Conservation (phyloP, 176 grass and related monocot species). For the Poa annua region DNA sequence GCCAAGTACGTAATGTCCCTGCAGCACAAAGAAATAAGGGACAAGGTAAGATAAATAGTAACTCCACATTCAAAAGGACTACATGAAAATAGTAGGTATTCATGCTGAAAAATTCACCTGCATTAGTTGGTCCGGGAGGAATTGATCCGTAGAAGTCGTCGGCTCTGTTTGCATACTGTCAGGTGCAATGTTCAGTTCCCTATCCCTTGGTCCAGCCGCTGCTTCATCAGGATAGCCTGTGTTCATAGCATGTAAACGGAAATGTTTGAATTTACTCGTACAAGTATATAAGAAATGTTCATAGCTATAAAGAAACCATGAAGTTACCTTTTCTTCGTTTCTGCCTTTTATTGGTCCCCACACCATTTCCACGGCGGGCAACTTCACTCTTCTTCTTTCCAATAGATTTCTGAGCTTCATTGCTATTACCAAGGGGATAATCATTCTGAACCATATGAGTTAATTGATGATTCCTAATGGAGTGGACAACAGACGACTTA, state of each 20-base stretch:
- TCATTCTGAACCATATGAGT: conserved; percentile 53
- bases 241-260: neutral
- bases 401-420: conserved; percentile 50
- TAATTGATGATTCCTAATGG: conserved; percentile 55
- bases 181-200: conserved; percentile 51
- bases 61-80: neutral
- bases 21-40: conserved; percentile 11
- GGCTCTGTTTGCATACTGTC: conserved; percentile 50
- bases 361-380: conserved; percentile 50
- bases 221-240: conserved; percentile 47
- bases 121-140: conserved; percentile 71
- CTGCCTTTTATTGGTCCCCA: conserved; percentile 60
- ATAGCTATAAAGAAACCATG: conserved; percentile 26
- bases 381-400: conserved; percentile 65
- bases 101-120: conserved; percentile 56
- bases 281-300: neutral
- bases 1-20: conserved; percentile 74
- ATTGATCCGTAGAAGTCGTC: conserved; percentile 59
- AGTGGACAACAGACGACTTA: conserved; percentile 56
- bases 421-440: conserved; percentile 48
- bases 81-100: conserved; percentile 6
- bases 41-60: conserved; percentile 23
- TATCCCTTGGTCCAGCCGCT: conserved; percentile 55
- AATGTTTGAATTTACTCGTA: conserved; percentile 28
- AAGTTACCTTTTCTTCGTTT: conserved; percentile 76